A percentile compares a stretch with the other conserved stretches of the same genome.
phyloP scores from a whole-genome alignment of 768 basidiomycete species.

The Kwoniella pini region DNA sequence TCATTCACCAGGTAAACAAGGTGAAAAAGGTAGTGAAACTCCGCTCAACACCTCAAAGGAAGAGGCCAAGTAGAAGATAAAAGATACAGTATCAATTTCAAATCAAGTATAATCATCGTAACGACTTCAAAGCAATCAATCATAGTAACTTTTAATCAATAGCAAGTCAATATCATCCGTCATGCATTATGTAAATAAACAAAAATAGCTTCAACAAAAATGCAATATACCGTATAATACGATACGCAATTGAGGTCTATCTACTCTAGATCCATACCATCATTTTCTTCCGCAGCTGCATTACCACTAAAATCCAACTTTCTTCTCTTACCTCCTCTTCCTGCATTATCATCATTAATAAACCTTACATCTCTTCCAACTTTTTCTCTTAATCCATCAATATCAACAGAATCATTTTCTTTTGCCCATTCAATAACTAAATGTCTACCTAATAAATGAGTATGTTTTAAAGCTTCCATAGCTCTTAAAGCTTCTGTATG shows the following conservation, averaged over 20 bases:
- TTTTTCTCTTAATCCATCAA: slow-evolving; percentile 74
- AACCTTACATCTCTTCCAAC: slow-evolving; percentile 70
- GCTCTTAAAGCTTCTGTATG: slow-evolving; percentile 88
- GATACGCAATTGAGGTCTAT: too few relatives aligned
- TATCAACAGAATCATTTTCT: slow-evolving; percentile 64
- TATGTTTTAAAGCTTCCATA: slow-evolving; percentile 80
- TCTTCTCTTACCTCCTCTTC: slow-evolving; percentile 37
- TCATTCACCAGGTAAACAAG: slow-evolving; percentile 33
- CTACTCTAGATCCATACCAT: slow-evolving; percentile 38
- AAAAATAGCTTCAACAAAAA: too few relatives aligned
- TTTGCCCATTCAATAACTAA: slow-evolving; percentile 92
- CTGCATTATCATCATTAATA: slow-evolving; percentile 54
- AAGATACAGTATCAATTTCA: too few relatives aligned
- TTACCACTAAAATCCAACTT: slow-evolving; percentile 45
- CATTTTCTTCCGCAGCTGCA: slow-evolving; percentile 30
- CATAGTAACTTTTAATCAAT: too few relatives aligned
- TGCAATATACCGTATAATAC: too few relatives aligned
- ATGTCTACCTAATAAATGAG: slow-evolving; percentile 93
- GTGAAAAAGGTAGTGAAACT: slow-evolving; percentile 30
- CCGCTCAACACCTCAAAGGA: slow-evolving; percentile 35
- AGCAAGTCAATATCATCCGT: neutral
- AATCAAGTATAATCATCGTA: slow-evolving; percentile 11
- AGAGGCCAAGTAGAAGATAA: slow-evolving; percentile 18
- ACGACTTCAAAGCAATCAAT: neutral
- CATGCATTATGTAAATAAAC: neutral